phyloP scores from a whole-genome alignment of 805 yeast species.

The Blastobotrys robertii region DNA sequence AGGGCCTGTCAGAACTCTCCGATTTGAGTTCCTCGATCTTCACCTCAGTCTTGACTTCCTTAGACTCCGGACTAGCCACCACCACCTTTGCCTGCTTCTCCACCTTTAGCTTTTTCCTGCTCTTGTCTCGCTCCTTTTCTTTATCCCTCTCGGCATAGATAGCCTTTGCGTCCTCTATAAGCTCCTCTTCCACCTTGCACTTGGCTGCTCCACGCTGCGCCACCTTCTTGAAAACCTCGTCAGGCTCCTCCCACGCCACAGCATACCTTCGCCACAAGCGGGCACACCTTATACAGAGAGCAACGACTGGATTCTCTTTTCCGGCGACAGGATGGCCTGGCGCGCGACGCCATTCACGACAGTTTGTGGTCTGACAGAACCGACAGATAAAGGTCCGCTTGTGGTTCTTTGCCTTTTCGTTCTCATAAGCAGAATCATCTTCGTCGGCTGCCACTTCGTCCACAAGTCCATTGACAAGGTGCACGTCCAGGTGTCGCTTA shows the following conservation, averaged over 20 bases:
- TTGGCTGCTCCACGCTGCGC: conserved; percentile 42
- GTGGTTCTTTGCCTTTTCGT: conserved; percentile 35
- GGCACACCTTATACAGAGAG: conserved; percentile 80
- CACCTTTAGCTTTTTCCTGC: conserved; percentile 9
- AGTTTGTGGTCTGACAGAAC: conserved; percentile 51
- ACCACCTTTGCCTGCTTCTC: conserved; percentile 7
- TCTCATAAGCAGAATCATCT: conserved; percentile 66
- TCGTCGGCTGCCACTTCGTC: conserved; percentile 52
- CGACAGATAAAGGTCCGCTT: conserved; percentile 50
- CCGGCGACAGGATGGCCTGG: conserved; percentile 47
- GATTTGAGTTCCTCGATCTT: conserved; percentile 7
- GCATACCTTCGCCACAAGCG: conserved; percentile 87
- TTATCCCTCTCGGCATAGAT: conserved; percentile 23
- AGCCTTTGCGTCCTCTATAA: conserved; percentile 40
- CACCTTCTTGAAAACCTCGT: conserved; percentile 46
- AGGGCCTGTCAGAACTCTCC: conserved; percentile 28
- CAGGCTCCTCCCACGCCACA: conserved; percentile 74
- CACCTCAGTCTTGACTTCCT: conserved; percentile 7
- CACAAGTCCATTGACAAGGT: conserved; percentile 22
- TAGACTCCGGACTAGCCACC: conserved; percentile 1
- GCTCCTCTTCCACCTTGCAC: conserved; percentile 53
- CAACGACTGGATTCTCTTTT: conserved; percentile 35
- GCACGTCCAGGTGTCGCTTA: not conserved
- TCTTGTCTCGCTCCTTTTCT: conserved; percentile 11
- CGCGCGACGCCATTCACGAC: conserved; percentile 59